Conservation (phyloP, 2,329 filamentous ascomycete species). For the Fusarium mangiferae region DNA sequence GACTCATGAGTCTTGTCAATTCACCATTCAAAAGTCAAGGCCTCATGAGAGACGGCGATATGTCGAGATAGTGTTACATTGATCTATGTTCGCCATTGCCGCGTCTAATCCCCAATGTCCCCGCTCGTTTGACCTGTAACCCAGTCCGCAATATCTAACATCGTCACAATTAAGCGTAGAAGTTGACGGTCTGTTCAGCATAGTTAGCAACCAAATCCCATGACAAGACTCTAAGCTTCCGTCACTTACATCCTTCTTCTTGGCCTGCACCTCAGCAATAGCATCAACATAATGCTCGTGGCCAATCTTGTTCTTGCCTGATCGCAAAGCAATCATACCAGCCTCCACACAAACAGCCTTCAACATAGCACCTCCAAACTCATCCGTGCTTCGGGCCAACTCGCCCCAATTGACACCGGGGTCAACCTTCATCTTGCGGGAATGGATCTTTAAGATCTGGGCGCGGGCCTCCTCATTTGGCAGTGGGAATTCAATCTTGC, state of each 20-base stretch:
- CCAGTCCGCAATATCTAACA: constrained; percentile 17
- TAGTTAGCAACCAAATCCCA: constrained; percentile 21
- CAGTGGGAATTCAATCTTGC: constrained; percentile 98
- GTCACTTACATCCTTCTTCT: constrained; percentile 86
- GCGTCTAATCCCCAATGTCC: constrained; percentile 35
- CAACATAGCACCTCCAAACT: constrained; percentile 96
- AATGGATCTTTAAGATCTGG: constrained; percentile 97
- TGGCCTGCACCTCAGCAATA: constrained; percentile 92
- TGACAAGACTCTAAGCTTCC: background rate
- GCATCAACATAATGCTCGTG: constrained; percentile 99
- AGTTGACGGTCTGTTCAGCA: constrained; percentile 63
- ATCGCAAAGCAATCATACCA: constrained; percentile 96
- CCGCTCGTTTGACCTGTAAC: constrained; percentile 18
- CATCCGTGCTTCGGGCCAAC: constrained; percentile 94
- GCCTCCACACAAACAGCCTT: constrained; percentile 99
- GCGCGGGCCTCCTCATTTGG: constrained; percentile 97
- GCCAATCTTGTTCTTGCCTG: constrained; percentile 94
- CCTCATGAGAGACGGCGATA: constrained; percentile 1
- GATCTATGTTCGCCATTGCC: constrained; percentile 38
- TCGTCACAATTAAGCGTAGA: constrained; percentile 57
- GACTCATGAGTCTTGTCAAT: background rate
- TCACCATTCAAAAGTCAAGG: background rate
- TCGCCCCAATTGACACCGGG: constrained; percentile 95
- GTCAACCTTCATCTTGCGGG: constrained; percentile 97
- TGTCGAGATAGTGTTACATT: constrained; percentile 43